Evolutionary conservation across 257 asterid species (phyloP).

Genomic region (Gardenia jasminoides): DNA sequence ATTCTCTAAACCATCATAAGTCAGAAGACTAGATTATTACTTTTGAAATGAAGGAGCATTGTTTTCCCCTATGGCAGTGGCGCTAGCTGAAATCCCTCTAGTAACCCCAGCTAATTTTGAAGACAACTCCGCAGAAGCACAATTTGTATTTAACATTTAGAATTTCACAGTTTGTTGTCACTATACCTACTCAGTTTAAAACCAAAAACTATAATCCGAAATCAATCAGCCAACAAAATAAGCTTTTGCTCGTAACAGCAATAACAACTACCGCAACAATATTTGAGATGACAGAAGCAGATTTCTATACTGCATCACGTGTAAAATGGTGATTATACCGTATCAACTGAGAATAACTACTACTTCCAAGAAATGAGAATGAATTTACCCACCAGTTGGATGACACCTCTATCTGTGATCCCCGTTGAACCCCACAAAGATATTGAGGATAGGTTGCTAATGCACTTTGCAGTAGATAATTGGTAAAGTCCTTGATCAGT

Average conservation of each 20-base stretch:
- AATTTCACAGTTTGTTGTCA: background rate
- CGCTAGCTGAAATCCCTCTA: background rate
- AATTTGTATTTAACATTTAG: background rate
- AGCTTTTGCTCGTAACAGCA: background rate
- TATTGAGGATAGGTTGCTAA: constrained; percentile 63
- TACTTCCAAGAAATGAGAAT: background rate
- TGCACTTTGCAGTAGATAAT: constrained; percentile 69
- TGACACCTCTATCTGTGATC: constrained; percentile 69
- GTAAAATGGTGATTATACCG: background rate
- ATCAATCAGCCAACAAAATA: background rate
- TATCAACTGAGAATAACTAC: background rate
- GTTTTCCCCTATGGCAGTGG: background rate
- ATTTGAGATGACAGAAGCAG: background rate
- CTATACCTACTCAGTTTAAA: background rate
- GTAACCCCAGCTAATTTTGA: background rate
- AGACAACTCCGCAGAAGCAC: background rate
- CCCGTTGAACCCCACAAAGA: constrained; percentile 87
- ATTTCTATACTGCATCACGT: background rate
- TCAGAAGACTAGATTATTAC: background rate
- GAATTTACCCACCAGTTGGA: constrained; percentile 51
- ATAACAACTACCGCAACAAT: background rate
- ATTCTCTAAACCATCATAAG: background rate
- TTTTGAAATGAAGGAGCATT: background rate
- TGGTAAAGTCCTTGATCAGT: constrained; percentile 75
- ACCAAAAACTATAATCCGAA: background rate